Conservation (phyloP, 2,329 filamentous ascomycete species). For the Fusarium sp. region DNA sequence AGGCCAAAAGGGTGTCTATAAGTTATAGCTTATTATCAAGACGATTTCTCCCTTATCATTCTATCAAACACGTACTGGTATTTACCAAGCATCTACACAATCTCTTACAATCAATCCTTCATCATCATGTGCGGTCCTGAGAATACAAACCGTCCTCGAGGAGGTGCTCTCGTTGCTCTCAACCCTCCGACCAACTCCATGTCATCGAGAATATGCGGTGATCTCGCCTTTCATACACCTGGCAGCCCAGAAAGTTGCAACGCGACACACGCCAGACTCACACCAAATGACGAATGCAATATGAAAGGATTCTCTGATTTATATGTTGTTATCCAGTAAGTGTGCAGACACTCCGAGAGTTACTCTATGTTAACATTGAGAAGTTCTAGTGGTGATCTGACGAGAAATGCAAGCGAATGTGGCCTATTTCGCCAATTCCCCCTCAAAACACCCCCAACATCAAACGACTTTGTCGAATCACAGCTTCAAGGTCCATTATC, state of each 20-base stretch:
- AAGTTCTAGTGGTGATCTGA: slow-evolving; percentile 59
- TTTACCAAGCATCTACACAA: not conserved
- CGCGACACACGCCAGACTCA: slow-evolving; percentile 59
- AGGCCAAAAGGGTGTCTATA: not conserved
- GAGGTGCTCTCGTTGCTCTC: slow-evolving; percentile 61
- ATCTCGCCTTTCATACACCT: slow-evolving; percentile 59
- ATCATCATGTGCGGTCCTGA: slow-evolving; percentile 61
- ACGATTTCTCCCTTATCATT: not conserved
- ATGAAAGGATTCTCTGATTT: slow-evolving; percentile 41
- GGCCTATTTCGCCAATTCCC: slow-evolving; percentile 56
- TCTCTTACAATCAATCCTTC: not conserved
- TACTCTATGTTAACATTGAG: slow-evolving; percentile 3
- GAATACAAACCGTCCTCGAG: slow-evolving; percentile 54
- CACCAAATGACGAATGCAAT: slow-evolving; percentile 43
- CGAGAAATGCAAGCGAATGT: slow-evolving; percentile 54
- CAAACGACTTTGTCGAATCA: slow-evolving; percentile 48
- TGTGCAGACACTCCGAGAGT: not conserved
- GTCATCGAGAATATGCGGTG: slow-evolving; percentile 45
- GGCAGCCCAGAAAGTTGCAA: slow-evolving; percentile 51
- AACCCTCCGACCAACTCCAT: slow-evolving; percentile 44
- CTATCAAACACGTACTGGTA: not conserved
- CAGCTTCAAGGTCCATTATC: slow-evolving; percentile 55
- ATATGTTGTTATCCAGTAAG: slow-evolving; percentile 60
- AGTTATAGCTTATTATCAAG: not conserved
- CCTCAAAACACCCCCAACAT: slow-evolving; percentile 39